phyloP scores from a whole-genome alignment of 768 basidiomycete genomes.

The Lactarius indigo region DNA sequence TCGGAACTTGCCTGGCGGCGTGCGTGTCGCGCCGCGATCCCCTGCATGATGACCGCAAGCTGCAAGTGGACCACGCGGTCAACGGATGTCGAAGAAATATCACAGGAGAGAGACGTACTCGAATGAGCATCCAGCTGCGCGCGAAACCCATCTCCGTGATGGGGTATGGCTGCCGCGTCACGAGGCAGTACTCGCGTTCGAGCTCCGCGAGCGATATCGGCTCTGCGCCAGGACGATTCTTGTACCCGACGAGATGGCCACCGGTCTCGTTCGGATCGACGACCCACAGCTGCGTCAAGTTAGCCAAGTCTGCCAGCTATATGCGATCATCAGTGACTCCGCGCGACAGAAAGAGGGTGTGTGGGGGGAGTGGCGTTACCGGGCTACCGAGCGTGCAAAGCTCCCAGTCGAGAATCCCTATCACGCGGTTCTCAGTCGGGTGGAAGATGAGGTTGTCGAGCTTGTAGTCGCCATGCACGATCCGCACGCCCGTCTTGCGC shows the following conservation, averaged over 20 bases:
- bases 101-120: constrained; percentile 43
- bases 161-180: constrained; percentile 65
- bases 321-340: constrained; percentile 5
- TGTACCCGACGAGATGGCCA: constrained; percentile 40
- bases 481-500: constrained; percentile 64
- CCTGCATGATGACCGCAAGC: constrained; percentile 82
- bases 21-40: constrained; percentile 84
- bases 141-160: constrained; percentile 77
- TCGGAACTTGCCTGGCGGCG: constrained; percentile 89
- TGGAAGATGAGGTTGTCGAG: constrained; percentile 97
- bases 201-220: constrained; percentile 68
- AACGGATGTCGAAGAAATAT: constrained; percentile 8
- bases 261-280: constrained; percentile 46
- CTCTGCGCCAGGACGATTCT: constrained; percentile 50
- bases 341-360: not conserved
- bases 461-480: constrained; percentile 98
- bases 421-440: constrained; percentile 84
- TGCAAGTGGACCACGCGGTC: constrained; percentile 31
- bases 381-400: constrained; percentile 92
- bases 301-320: constrained; percentile 84
- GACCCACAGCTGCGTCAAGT: constrained; percentile 83
- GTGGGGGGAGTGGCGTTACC: constrained; percentile 40
- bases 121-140: constrained; percentile 81
- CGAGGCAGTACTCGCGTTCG: constrained; percentile 78
- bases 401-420: constrained; percentile 98